Conservation (phyloP, 2,329 filamentous ascomycete genomes). For the Mariannaea elegans region DNA sequence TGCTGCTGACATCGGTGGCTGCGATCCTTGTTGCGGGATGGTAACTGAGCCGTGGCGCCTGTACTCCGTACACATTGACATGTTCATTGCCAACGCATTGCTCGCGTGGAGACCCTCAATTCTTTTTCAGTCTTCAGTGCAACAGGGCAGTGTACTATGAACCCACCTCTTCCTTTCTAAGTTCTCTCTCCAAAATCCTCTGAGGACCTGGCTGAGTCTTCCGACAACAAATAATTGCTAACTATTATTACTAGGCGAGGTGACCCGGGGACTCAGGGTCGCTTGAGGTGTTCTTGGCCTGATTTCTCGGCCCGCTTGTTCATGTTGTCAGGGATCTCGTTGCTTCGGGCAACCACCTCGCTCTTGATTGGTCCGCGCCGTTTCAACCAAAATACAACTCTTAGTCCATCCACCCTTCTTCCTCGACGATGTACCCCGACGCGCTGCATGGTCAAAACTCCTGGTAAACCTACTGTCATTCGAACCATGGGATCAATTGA, state of each 20-base stretch:
- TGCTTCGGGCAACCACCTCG: conserved; percentile 43
- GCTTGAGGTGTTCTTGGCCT: background rate
- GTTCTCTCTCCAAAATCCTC: background rate
- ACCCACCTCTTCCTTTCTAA: background rate
- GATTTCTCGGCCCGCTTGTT: conserved; percentile 3
- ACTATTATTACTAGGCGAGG: too few relatives aligned
- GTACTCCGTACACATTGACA: too few relatives aligned
- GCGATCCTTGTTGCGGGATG: too few relatives aligned
- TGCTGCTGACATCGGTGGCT: background rate
- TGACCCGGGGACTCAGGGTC: background rate
- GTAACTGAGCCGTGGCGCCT: background rate
- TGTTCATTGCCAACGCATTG: background rate
- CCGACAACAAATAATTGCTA: too few relatives aligned
- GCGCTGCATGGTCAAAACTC: conserved; percentile 49
- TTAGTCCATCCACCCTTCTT: conserved; percentile 31
- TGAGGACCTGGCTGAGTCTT: too few relatives aligned
- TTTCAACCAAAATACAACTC: conserved; percentile 42
- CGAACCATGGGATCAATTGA: conserved; percentile 50
- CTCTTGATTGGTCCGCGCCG: conserved; percentile 42
- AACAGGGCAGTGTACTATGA: background rate
- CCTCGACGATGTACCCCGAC: conserved; percentile 36
- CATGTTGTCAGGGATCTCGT: conserved; percentile 27
- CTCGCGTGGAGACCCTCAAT: background rate
- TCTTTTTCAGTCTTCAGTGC: background rate
- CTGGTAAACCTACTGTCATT: conserved; percentile 43